phyloP scores from a whole-genome alignment of 225 moss, liverwort and hornwort species.

The Climacium dendroides region DNA sequence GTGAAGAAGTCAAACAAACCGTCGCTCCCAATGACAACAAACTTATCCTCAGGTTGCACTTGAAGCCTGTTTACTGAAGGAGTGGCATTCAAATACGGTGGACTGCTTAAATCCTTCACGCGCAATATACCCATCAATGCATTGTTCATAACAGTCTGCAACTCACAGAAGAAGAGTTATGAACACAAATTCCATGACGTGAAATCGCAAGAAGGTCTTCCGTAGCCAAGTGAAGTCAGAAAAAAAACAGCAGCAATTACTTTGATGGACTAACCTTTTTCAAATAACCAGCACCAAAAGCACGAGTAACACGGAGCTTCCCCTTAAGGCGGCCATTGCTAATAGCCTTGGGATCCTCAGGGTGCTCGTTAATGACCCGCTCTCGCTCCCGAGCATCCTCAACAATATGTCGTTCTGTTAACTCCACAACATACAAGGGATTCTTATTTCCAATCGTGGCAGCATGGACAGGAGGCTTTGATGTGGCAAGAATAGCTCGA shows the following conservation, averaged over 20 bases:
- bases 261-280: constrained; percentile 33
- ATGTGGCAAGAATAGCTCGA: constrained; percentile 67
- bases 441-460: neutral
- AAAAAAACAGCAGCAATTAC: neutral
- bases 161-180: neutral
- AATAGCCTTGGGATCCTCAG: constrained; percentile 51
- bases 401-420: constrained; percentile 60
- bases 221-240: neutral
- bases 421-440: constrained; percentile 46
- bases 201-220: neutral
- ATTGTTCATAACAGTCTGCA: constrained; percentile 68
- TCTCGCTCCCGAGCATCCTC: constrained; percentile 46
- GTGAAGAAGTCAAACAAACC: constrained; percentile 85
- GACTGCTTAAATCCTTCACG: constrained; percentile 61
- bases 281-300: constrained; percentile 82
- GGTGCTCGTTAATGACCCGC: constrained; percentile 59
- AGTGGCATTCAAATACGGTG: constrained; percentile 51
- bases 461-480: neutral
- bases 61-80: constrained; percentile 53
- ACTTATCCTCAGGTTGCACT: constrained; percentile 50
- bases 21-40: constrained; percentile 77
- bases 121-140: constrained; percentile 80
- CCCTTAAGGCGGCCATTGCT: constrained; percentile 64
- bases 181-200: neutral
- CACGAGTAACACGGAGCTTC: constrained; percentile 80